phyloP scores from a whole-genome alignment of 2,329 filamentous ascomycete species.

The Periconia digitata region DNA sequence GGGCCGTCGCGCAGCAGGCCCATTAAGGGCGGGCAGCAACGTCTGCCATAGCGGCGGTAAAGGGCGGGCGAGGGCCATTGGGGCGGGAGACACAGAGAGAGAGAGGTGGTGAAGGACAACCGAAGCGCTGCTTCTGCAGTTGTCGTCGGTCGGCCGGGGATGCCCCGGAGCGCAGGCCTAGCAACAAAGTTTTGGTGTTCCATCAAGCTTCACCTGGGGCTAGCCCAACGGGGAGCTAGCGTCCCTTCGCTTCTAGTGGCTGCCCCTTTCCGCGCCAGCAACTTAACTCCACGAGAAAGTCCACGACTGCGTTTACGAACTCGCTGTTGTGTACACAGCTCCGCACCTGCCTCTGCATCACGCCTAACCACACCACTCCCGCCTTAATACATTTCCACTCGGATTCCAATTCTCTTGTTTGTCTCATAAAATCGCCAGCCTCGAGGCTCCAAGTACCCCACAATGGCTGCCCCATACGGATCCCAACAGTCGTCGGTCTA shows the following conservation, averaged over 20 bases:
- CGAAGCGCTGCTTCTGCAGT: too few species aligned
- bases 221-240: conserved; percentile 29
- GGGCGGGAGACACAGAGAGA: too few species aligned
- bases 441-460: conserved; percentile 31
- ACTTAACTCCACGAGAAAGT: conserved; percentile 42
- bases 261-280: conserved; percentile 45
- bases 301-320: conserved; percentile 33
- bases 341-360: conserved; percentile 12
- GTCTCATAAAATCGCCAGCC: conserved; percentile 15
- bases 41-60: conserved; percentile 48
- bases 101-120: too few species aligned
- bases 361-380: conserved; percentile 12
- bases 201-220: conserved; percentile 4
- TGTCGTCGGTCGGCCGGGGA: not conserved
- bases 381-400: conserved; percentile 3
- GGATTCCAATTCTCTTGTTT: conserved; percentile 4
- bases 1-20: conserved; percentile 45
- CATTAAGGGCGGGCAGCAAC: conserved; percentile 56
- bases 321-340: conserved; percentile 25
- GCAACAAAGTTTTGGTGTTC: conserved; percentile 1
- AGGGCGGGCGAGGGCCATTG: conserved; percentile 45
- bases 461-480: conserved; percentile 69
- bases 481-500: conserved; percentile 61
- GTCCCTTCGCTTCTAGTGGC: conserved; percentile 39
- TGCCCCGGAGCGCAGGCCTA: not conserved